Base-by-base conservation (phyloP, 2,329 filamentous ascomycete genomes). In the Arthroderma sp. region DNA sequence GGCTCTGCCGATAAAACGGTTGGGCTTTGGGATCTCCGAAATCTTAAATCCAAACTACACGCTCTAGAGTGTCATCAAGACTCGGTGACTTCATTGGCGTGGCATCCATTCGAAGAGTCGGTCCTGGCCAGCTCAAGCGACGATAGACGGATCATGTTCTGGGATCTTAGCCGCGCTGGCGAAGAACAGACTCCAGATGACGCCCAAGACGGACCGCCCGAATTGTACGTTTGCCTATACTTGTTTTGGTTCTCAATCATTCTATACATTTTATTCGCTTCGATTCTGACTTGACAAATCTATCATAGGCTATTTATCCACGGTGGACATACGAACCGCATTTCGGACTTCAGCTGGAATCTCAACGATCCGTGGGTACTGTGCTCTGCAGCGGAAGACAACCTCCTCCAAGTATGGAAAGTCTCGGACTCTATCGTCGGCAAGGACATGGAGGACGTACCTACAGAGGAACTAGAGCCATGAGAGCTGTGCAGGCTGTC, bases 331-430 rank as follows among this genome's bases (percentile, higher is more conserved):
- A 98, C 91, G 7, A 95, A 95, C 66, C 83, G 93, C 53, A 78
- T 98, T 49, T 87, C 85, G 32, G 93, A 98, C 65, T 98, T 98
- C 59, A 89, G 83, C 66, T 98, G 89, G 89, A 98, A 98, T 65
- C 78, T 80, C 54, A 94, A 94, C 61, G 87, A 95, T 57, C 88
- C 89, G 4, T 98, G 93, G 93, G 78, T 95, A 45, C 84, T 98
- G 53, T 88, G 87, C 62, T 94, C 85, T 49, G 88, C 91, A 10
- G 91, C 89, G 1, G 93, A 98, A 61, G 91, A 98, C 67, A 98
- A 98, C 60, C 72, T 96, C 53, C 75, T 98, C 50, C 91, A 98
- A 65, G 85, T 95, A 54, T 96, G 85, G 85, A 88, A 85, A 65
- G 83, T 87, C 22, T 80, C 84, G 3, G 81, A 86, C 57, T 78